These are phyloP conservation scores for Aegilops tauschii DNA, from an alignment of 176 grass and related monocot genomes.

Conservation along the genomic window DNA sequence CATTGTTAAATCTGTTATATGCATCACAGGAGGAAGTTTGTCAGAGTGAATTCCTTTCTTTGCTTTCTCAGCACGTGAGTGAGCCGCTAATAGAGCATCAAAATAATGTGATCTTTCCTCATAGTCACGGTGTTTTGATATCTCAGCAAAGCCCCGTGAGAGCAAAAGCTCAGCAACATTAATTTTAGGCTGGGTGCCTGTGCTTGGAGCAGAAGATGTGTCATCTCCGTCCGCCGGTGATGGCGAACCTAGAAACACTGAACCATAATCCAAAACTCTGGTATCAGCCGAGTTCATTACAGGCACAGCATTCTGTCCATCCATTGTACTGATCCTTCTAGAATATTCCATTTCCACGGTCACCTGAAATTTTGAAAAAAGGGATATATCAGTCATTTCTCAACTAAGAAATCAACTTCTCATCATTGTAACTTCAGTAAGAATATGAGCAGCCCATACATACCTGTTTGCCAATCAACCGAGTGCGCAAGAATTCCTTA, in stretches of 20 bases:
- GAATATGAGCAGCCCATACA: neutral
- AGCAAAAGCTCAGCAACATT: constrained; percentile 92
- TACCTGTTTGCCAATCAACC: constrained; percentile 95
- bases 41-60: constrained; percentile 87
- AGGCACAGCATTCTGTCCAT: constrained; percentile 53
- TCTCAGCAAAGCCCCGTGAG: constrained; percentile 69
- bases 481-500: constrained; percentile 82
- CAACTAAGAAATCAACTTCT: neutral
- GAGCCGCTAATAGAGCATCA: constrained; percentile 83
- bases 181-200: constrained; percentile 43
- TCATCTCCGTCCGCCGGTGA: constrained; percentile 68
- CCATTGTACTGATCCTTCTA: constrained; percentile 65
- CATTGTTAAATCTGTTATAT: constrained; percentile 87
- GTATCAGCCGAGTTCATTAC: constrained; percentile 45
- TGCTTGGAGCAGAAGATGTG: constrained; percentile 34
- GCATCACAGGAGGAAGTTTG: constrained; percentile 78
- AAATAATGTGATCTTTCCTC: constrained; percentile 95
- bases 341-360: constrained; percentile 96
- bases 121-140: constrained; percentile 86
- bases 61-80: constrained; percentile 83
- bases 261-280: constrained; percentile 92
- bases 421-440: constrained; percentile 1
- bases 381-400: constrained; percentile 2
- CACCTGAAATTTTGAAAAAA: constrained; percentile 55
- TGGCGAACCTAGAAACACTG: constrained; percentile 64